Evolutionary conservation across 2,329 filamentous ascomycete genomes (phyloP), one percentile per base, ranked within the genome.

Genomic region (Cladosporium sp.): DNA sequence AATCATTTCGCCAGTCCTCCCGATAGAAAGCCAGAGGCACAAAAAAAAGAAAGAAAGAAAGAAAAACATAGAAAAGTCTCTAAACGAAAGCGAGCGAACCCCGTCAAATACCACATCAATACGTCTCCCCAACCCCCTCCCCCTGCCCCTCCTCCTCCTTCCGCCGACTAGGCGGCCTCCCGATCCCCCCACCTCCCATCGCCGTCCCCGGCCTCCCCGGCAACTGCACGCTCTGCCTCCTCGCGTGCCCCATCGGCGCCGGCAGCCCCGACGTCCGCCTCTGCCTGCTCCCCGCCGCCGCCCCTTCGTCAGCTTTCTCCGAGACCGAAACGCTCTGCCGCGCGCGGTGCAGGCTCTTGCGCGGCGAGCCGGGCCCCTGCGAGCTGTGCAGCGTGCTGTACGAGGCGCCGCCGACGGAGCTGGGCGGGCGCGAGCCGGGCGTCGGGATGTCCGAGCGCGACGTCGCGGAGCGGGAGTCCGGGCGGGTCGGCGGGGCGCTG

Each of bases 391-490:
- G 67, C 10, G 56, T 40, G 32, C 60, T 63, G 43, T 63, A 63
- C 28, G 68, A 71, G 56, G 80, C 83, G 51, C 85, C 80, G 53
- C 82, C 38, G 11, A 52, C 32, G 22, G 48, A 50, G 46, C 53
- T 55, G 16, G 35, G 53, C 13, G 48, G 53, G 32, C 49, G 49
- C 11, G 42, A 45, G 18, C 34, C 49, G n/a, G 49, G 49, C 14
- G 43, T 31, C n/a, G 35, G 22, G 11, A 57, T 42, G 65, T 84
- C 87, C 61, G 85, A 82, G 58, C 87, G 83, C 63, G 87, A 91
- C 71, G 82, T 86, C 13, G 88, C 87, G 33, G 87, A 83, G 60
- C 82, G 85, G 58, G 78, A 72, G 18, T 54, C 55, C 14, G 38
- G 9, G 9, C 28, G 10, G 18, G 57, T 58, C 35, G 61, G 56